phyloP scores from a whole-genome alignment of 2,329 filamentous ascomycete species.

The Sordariomycetes sp. region DNA sequence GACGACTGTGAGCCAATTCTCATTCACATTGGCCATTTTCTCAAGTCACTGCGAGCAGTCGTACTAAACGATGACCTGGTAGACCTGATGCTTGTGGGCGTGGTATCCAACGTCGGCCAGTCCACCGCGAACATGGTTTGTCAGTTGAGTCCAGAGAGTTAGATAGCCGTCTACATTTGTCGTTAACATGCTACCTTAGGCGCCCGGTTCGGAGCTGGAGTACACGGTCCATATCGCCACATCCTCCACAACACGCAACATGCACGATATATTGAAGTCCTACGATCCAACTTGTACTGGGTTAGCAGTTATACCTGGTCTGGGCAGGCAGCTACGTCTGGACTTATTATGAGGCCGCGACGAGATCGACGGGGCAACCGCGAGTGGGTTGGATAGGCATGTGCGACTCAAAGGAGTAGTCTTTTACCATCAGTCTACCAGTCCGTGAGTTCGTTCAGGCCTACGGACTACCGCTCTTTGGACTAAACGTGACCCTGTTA shows the following conservation, averaged over 20 bases:
- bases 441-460: too few species aligned
- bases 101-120: background rate
- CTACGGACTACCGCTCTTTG: too few species aligned
- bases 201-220: background rate
- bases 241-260: background rate
- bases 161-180: background rate
- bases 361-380: too few species aligned
- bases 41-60: background rate
- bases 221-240: background rate
- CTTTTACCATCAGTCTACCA: too few species aligned
- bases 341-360: too few species aligned
- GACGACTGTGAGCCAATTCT: background rate
- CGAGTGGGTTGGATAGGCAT: too few species aligned
- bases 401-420: too few species aligned
- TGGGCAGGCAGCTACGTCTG: too few species aligned
- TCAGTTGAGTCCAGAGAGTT: background rate
- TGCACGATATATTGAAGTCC: too few species aligned
- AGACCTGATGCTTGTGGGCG: background rate
- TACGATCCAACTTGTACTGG: too few species aligned
- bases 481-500: too few species aligned
- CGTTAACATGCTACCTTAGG: background rate
- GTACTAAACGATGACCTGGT: background rate
- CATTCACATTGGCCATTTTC: background rate
- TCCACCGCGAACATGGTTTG: background rate
- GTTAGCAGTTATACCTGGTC: too few species aligned